Conservation (phyloP, 2,329 filamentous ascomycete genomes). For the Penicillium olsonii region DNA sequence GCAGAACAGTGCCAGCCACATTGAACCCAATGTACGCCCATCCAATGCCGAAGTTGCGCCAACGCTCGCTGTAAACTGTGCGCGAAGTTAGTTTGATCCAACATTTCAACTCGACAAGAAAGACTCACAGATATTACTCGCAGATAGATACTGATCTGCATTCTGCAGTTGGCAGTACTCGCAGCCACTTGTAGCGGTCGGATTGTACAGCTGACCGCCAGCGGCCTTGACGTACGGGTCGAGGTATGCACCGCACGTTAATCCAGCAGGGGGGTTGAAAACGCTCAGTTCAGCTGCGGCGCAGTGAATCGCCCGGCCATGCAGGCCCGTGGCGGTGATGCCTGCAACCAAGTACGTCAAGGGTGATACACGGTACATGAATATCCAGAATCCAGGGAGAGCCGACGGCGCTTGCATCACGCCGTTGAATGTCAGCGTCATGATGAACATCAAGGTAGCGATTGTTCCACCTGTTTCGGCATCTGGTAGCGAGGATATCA, state of each 20-base stretch:
- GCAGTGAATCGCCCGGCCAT: slow-evolving; percentile 54
- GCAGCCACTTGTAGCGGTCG: background rate
- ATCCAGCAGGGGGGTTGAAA: slow-evolving; percentile 11
- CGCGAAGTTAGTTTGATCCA: background rate
- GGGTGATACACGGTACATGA: slow-evolving; percentile 9
- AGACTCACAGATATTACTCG: slow-evolving; percentile 47
- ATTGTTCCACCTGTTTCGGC: slow-evolving; percentile 76
- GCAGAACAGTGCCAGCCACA: slow-evolving; percentile 53
- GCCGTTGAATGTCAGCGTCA: slow-evolving; percentile 70
- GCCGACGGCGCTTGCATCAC: slow-evolving; percentile 10
- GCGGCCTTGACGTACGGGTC: slow-evolving; percentile 6
- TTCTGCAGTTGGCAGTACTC: slow-evolving; percentile 45
- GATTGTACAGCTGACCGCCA: slow-evolving; percentile 12
- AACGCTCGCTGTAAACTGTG: slow-evolving; percentile 57
- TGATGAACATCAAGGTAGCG: slow-evolving; percentile 71
- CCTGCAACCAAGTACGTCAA: slow-evolving; percentile 7
- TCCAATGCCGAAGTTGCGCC: slow-evolving; percentile 69
- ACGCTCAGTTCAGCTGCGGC: slow-evolving; percentile 7
- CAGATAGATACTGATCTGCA: slow-evolving; percentile 45
- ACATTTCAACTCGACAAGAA: background rate
- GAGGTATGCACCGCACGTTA: slow-evolving; percentile 15
- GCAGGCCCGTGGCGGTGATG: slow-evolving; percentile 50
- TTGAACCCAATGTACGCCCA: slow-evolving; percentile 64
- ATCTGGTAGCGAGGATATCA: slow-evolving; percentile 36
- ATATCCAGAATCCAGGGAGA: slow-evolving; percentile 9